Percentiles rank a stretch among this genome's conserved stretches.
These are phyloP conservation scores for Saccharum spontaneum DNA, from an alignment of 176 grass and related monocot species.

Conservation along the genomic window DNA sequence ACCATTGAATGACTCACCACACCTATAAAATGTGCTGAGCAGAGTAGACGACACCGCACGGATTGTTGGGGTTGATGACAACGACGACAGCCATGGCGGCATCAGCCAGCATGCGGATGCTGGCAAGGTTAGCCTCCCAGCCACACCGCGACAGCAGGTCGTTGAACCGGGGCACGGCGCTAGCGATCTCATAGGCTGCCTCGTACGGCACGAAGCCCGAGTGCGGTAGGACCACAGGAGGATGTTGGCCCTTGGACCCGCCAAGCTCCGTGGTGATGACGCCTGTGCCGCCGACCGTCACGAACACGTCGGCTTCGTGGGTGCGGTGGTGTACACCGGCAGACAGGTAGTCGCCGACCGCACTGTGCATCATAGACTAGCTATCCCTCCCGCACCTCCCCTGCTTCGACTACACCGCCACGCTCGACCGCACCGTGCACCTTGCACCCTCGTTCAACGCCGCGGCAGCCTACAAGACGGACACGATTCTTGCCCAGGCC, in stretches of 20 bases:
- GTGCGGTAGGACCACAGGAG: too few species aligned
- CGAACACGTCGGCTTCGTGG: too few species aligned
- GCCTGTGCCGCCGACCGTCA: too few species aligned
- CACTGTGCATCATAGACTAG: constrained; percentile 39
- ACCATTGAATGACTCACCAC: background rate
- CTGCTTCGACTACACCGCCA: constrained; percentile 42
- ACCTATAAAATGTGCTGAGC: constrained; percentile 56
- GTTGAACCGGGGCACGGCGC: too few species aligned
- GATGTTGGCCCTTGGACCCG: too few species aligned
- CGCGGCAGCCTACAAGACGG: constrained; percentile 22
- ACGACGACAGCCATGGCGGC: constrained; percentile 60
- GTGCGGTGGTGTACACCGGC: too few species aligned
- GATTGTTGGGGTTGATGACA: constrained; percentile 94
- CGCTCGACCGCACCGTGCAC: constrained; percentile 45
- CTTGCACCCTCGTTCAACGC: constrained; percentile 25
- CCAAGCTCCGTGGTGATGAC: too few species aligned
- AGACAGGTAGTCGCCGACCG: constrained; percentile 23
- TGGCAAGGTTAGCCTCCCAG: too few species aligned
- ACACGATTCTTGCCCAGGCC: constrained; percentile 51
- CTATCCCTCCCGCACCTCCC: constrained; percentile 51
- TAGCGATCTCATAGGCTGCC: too few species aligned
- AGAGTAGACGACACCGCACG: constrained; percentile 67
- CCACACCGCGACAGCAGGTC: too few species aligned
- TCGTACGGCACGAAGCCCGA: too few species aligned
- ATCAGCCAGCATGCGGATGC: background rate